A percentile compares a stretch with the other conserved stretches of the same genome.
These are phyloP conservation scores for Drechmeria coniospora DNA, from an alignment of 2,329 filamentous ascomycete genomes.

Conservation along the genomic window DNA sequence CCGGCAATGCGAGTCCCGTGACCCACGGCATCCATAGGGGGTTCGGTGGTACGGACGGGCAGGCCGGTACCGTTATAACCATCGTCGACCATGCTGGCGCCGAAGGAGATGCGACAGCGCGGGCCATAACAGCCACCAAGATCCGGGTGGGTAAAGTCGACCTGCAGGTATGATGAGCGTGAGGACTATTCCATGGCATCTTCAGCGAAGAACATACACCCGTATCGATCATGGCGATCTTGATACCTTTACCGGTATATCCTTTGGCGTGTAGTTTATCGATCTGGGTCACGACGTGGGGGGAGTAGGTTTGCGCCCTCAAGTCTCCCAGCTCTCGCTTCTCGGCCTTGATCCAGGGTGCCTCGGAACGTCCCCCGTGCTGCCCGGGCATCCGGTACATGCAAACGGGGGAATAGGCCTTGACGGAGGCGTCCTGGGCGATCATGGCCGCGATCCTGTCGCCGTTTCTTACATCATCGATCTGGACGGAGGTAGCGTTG, in stretches of 20 bases:
- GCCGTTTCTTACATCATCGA: conserved; percentile 15
- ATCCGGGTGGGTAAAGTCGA: conserved; percentile 2
- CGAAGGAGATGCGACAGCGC: conserved; percentile 27
- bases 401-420: conserved; percentile 15
- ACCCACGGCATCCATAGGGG: conserved; percentile 17
- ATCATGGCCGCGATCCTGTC: conserved; percentile 19
- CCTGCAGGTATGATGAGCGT: too few species aligned
- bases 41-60: neutral
- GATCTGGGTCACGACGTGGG: conserved; percentile 2
- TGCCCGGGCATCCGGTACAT: neutral
- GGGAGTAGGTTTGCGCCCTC: conserved; percentile 4
- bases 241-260: conserved; percentile 2
- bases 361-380: neutral
- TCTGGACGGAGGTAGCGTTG: conserved; percentile 10
- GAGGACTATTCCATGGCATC: too few species aligned
- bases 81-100: conserved; percentile 19
- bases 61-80: conserved; percentile 6
- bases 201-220: conserved; percentile 20
- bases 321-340: neutral
- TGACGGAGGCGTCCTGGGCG: conserved; percentile 10
- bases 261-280: conserved; percentile 3
- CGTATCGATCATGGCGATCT: conserved; percentile 4
- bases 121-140: conserved; percentile 3
- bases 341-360: neutral
- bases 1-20: neutral